Conservation (phyloP, 306 rosid genomes). For the Sesbania bispinosa region DNA sequence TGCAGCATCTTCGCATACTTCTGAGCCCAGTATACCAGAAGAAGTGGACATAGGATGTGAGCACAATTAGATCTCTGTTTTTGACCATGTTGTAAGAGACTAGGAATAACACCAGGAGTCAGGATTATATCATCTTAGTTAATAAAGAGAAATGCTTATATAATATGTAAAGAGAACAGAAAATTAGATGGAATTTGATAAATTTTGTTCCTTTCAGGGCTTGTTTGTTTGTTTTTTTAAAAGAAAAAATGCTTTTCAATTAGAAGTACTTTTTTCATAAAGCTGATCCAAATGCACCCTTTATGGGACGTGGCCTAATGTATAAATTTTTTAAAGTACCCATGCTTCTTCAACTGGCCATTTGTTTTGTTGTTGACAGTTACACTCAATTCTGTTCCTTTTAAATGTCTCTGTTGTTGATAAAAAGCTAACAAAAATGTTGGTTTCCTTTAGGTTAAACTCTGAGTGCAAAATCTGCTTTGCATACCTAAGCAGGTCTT, state of each 20-base stretch:
- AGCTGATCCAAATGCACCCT: background rate
- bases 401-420: background rate
- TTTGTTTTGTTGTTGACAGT: constrained; percentile 16
- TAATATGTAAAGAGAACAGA: background rate
- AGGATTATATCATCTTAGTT: background rate
- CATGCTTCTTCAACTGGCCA: background rate
- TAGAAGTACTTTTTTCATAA: background rate
- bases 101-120: background rate
- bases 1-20: background rate
- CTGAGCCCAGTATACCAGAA: background rate
- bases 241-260: background rate
- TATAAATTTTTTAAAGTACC: background rate
- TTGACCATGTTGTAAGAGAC: background rate
- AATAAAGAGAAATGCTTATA: background rate
- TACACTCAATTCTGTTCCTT: background rate
- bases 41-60: background rate
- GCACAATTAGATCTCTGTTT: background rate
- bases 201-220: background rate
- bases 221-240: background rate
- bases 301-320: background rate
- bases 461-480: background rate
- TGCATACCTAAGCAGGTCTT: constrained; percentile 9
- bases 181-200: background rate
- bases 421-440: background rate
- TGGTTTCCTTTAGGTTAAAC: background rate